Conservation (phyloP, 2,329 filamentous ascomycete genomes). For the Aspergillus novofumigatus region DNA sequence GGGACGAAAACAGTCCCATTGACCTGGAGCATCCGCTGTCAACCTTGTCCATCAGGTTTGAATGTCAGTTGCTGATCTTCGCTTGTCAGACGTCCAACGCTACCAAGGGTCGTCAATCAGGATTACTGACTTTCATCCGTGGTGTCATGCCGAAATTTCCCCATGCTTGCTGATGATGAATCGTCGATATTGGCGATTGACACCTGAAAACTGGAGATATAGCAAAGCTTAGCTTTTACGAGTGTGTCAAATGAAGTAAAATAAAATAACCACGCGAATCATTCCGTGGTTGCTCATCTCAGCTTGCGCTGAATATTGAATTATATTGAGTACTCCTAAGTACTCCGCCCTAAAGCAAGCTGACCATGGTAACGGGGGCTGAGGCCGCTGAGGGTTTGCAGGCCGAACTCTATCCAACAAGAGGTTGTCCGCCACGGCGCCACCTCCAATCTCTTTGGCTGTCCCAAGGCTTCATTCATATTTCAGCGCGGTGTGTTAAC, state of each 20-base stretch:
- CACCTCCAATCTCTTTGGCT: conserved; percentile 5
- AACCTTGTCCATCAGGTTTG: not conserved
- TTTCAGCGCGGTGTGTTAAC: conserved; percentile 4
- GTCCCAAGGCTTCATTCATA: conserved; percentile 8
- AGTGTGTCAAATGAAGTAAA: not conserved
- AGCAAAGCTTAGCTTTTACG: not conserved
- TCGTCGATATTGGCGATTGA: not conserved
- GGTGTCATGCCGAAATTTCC: not conserved
- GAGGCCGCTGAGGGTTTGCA: not conserved
- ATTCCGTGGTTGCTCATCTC: not conserved
- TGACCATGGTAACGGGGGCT: not conserved
- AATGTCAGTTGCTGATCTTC: not conserved
- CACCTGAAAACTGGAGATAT: not conserved
- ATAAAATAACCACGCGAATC: not conserved
- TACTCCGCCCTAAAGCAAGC: not conserved
- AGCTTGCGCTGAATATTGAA: no score
- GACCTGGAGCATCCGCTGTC: not conserved
- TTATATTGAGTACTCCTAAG: not conserved
- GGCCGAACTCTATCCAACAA: not conserved
- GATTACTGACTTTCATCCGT: no score
- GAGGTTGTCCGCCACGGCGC: not conserved
- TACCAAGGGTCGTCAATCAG: not conserved
- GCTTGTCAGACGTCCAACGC: not conserved
- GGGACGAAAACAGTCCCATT: no score
- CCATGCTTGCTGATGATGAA: no score